phyloP scores from a whole-genome alignment of 805 yeast species.

The Kodamaea fukazawae region DNA sequence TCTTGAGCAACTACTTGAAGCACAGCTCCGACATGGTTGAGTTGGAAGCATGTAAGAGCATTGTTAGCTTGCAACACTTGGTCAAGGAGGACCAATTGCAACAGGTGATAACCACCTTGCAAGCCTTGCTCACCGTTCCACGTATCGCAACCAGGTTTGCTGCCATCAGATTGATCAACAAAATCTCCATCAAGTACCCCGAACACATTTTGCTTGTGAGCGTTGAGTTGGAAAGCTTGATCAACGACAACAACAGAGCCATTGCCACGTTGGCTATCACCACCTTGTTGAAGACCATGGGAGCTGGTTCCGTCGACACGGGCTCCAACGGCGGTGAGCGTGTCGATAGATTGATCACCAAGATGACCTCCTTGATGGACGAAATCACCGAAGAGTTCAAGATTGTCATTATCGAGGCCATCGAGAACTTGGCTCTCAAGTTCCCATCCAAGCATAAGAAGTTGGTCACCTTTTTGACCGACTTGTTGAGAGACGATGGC shows the following conservation, averaged over 20 bases:
- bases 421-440: slow-evolving; percentile 85
- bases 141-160: slow-evolving; percentile 88
- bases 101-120: slow-evolving; percentile 70
- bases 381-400: slow-evolving; percentile 96
- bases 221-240: slow-evolving; percentile 78
- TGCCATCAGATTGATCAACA: slow-evolving; percentile 86
- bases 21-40: slow-evolving; percentile 87
- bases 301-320: slow-evolving; percentile 50
- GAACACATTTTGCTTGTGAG: slow-evolving; percentile 77
- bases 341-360: slow-evolving; percentile 85
- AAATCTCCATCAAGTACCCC: slow-evolving; percentile 78
- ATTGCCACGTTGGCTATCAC: slow-evolving; percentile 97
- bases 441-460: slow-evolving; percentile 88
- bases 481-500: slow-evolving; percentile 87
- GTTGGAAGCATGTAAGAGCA: slow-evolving; percentile 84
- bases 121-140: slow-evolving; percentile 78
- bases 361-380: slow-evolving; percentile 83
- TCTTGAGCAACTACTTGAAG: slow-evolving; percentile 67
- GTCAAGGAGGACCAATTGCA: slow-evolving; percentile 65
- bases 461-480: slow-evolving; percentile 78
- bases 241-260: slow-evolving; percentile 85
- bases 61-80: slow-evolving; percentile 51
- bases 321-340: slow-evolving; percentile 44
- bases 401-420: slow-evolving; percentile 91
- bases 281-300: slow-evolving; percentile 91